Conservation (phyloP, 139 green algal genomes). For the Eudorina sp. region DNA sequence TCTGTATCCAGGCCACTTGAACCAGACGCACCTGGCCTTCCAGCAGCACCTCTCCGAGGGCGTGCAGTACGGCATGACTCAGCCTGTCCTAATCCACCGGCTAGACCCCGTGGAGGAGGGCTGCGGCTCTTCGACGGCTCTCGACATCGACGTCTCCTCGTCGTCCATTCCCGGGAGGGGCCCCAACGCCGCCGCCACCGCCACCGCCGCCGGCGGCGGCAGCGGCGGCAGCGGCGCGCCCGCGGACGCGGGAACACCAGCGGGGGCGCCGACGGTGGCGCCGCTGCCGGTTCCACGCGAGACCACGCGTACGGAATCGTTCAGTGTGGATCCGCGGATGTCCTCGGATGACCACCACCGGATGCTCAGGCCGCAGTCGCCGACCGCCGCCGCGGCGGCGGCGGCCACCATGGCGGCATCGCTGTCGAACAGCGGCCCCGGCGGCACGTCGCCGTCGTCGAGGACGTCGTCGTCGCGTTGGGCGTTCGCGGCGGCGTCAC, state of each 20-base stretch:
- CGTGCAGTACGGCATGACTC: not conserved
- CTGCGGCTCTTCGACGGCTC: not conserved
- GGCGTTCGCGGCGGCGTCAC: not conserved
- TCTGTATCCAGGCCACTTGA: not conserved
- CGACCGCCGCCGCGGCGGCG: not conserved
- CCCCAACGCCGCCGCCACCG: not conserved
- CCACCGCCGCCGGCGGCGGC: not conserved
- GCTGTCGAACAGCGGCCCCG: not conserved
- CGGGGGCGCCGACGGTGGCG: not conserved
- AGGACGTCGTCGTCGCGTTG: not conserved
- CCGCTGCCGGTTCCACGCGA: not conserved
- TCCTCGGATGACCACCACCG: not conserved
- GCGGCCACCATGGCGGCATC: not conserved
- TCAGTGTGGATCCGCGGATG: not conserved
- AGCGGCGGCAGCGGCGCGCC: not conserved
- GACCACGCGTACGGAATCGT: not conserved
- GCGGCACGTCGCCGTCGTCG: not conserved
- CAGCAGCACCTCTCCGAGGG: too few species aligned
- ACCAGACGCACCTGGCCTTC: not conserved
- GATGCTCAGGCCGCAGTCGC: not conserved
- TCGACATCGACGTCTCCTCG: not conserved
- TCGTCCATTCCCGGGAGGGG: too few species aligned
- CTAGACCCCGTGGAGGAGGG: slow-evolving; percentile 29
- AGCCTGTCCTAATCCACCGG: not conserved
- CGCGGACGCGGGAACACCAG: not conserved